Evolutionary conservation across 768 basidiomycete species (phyloP).

Genomic region (Leccinellum rugosiceps): DNA sequence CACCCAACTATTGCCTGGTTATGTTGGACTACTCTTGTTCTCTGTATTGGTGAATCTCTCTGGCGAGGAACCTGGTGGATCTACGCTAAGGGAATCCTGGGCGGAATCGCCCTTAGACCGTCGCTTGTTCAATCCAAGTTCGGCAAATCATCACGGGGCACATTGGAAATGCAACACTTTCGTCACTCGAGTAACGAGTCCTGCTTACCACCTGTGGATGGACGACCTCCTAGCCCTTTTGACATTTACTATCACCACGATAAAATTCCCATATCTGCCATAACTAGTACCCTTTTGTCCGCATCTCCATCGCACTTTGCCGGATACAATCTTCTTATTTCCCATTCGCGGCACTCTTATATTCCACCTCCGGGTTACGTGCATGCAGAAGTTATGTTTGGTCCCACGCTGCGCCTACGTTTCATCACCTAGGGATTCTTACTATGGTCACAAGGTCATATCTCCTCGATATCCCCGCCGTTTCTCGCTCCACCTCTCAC

Average conservation of each 20-base stretch:
- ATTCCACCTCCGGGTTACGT: conserved; percentile 65
- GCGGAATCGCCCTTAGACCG: conserved; percentile 13
- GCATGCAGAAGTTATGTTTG: conserved; percentile 65
- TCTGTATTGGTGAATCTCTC: conserved; percentile 63
- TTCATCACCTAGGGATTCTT: conserved; percentile 54
- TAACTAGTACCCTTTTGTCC: neutral
- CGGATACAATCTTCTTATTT: neutral
- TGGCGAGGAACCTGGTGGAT: conserved; percentile 56
- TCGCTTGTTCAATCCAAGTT: neutral
- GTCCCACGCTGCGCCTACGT: conserved; percentile 68
- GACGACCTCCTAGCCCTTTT: conserved; percentile 25
- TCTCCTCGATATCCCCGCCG: conserved; percentile 61
- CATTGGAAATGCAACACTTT: conserved; percentile 27
- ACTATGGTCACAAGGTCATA: conserved; percentile 79
- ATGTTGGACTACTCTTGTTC: conserved; percentile 58
- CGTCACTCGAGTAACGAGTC: conserved; percentile 7
- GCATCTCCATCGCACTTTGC: neutral
- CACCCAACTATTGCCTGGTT: conserved; percentile 65
- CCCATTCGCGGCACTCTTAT: conserved; percentile 23
- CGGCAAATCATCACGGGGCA: conserved; percentile 6
- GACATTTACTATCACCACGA: conserved; percentile 15
- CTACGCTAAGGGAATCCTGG: conserved; percentile 54
- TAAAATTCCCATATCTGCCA: conserved; percentile 1
- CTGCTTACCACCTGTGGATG: neutral
- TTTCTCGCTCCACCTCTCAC: conserved; percentile 61